Evolutionary conservation across 2,329 filamentous ascomycete genomes (phyloP).

Genomic region (Alternaria arbusti): DNA sequence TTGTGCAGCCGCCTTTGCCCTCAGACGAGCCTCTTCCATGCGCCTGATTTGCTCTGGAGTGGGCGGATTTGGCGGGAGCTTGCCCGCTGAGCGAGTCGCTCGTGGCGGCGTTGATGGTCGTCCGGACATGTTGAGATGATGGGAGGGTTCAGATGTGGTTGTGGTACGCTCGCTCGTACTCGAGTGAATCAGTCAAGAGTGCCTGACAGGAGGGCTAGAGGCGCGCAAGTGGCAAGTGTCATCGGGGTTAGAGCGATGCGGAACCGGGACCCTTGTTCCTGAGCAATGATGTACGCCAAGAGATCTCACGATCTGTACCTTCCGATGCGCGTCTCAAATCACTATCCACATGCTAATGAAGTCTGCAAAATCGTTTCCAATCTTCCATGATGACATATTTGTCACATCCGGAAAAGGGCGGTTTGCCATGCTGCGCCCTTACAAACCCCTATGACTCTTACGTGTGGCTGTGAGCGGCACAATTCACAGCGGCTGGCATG

Average conservation of each 20-base stretch:
- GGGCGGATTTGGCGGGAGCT: slow-evolving; percentile 55
- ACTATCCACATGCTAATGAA: slow-evolving; percentile 8
- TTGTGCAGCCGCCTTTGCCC: slow-evolving; percentile 81
- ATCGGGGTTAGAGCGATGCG: slow-evolving; percentile 6
- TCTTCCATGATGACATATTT: not conserved
- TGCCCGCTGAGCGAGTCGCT: slow-evolving; percentile 47
- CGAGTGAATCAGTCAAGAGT: not conserved
- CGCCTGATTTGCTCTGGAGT: slow-evolving; percentile 67
- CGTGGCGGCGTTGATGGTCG: slow-evolving; percentile 58
- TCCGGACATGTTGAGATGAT: slow-evolving; percentile 40
- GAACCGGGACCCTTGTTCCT: slow-evolving; percentile 32
- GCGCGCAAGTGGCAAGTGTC: slow-evolving; percentile 21
- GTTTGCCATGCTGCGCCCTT: slow-evolving; percentile 33
- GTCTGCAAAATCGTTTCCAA: not conserved
- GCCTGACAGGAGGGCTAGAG: not conserved
- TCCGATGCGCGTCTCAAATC: slow-evolving; percentile 15
- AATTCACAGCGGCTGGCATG: slow-evolving; percentile 15
- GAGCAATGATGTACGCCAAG: slow-evolving; percentile 43
- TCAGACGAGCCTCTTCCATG: slow-evolving; percentile 83
- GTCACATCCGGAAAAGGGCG: slow-evolving; percentile 25
- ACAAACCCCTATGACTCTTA: slow-evolving; percentile 45
- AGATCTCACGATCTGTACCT: slow-evolving; percentile 20
- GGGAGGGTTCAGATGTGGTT: not conserved
- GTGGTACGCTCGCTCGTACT: not conserved
- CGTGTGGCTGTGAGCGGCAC: slow-evolving; percentile 41